These are phyloP conservation scores for Solioccasus polychromus DNA, from an alignment of 768 basidiomycete species.

Conservation along the genomic window DNA sequence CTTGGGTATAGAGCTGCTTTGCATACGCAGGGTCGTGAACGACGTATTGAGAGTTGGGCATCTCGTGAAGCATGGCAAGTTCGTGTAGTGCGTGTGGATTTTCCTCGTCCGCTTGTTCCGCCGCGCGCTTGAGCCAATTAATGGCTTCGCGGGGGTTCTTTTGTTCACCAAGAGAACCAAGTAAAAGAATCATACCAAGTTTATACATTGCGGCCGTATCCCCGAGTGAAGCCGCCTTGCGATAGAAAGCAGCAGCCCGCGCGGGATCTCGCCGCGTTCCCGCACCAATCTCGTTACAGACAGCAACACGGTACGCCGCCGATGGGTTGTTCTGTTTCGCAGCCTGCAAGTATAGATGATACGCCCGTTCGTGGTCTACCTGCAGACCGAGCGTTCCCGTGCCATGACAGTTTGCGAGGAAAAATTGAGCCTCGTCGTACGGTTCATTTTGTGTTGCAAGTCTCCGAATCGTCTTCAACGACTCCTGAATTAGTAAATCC, in stretches of 20 bases:
- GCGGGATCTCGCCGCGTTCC: slow-evolving; percentile 87
- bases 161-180: slow-evolving; percentile 78
- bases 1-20: slow-evolving; percentile 82
- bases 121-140: slow-evolving; percentile 91
- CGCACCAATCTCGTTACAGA: slow-evolving; percentile 98
- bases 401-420: slow-evolving; percentile 95
- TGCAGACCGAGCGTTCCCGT: slow-evolving; percentile 94
- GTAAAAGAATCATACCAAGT: slow-evolving; percentile 95
- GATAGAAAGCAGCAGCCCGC: slow-evolving; percentile 92
- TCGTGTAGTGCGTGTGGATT: slow-evolving; percentile 98
- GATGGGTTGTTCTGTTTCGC: slow-evolving; percentile 96
- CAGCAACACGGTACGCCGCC: slow-evolving; percentile 94
- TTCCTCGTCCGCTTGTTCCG: slow-evolving; percentile 96
- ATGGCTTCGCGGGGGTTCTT: slow-evolving; percentile 90
- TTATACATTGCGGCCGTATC: slow-evolving; percentile 99
- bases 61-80: slow-evolving; percentile 84
- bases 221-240: slow-evolving; percentile 92
- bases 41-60: slow-evolving; percentile 62
- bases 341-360: slow-evolving; percentile 95
- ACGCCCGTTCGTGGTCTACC: slow-evolving; percentile 97
- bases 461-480: slow-evolving; percentile 88
- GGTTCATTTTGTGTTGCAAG: slow-evolving; percentile 90
- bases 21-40: slow-evolving; percentile 80
- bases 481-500: slow-evolving; percentile 82
- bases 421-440: slow-evolving; percentile 97